Evolutionary conservation across 768 basidiomycete species (phyloP).

Genomic region (Lactarius tabidus): DNA sequence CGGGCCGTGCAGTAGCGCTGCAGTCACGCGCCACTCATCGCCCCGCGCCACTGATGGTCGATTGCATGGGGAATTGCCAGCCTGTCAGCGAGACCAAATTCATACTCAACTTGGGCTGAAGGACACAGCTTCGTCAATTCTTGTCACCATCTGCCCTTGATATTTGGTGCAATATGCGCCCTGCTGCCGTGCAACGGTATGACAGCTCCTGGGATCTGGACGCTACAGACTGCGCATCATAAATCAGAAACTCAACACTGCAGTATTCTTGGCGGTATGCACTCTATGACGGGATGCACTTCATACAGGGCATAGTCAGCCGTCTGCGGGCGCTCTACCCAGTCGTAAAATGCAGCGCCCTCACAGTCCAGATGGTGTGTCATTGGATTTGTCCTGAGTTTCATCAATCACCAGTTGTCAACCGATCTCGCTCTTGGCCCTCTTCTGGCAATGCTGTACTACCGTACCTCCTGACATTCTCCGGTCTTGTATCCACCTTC

Average conservation of each 20-base stretch:
- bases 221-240: neutral
- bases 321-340: neutral
- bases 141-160: too few species aligned
- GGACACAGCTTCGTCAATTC: too few species aligned
- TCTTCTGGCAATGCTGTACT: too few species aligned
- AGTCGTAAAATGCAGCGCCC: neutral
- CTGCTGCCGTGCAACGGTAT: neutral
- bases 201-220: neutral
- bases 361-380: neutral
- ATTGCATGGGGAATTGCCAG: too few species aligned
- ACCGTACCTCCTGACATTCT: neutral
- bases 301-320: neutral
- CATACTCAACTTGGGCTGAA: too few species aligned
- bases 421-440: neutral
- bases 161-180: too few species aligned
- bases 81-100: too few species aligned
- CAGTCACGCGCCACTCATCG: too few species aligned
- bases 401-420: neutral
- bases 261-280: too few species aligned
- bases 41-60: too few species aligned
- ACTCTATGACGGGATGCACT: too few species aligned
- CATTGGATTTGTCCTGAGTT: neutral
- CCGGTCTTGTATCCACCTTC: neutral
- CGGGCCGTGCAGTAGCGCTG: neutral
- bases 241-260: neutral